Evolutionary conservation across 768 basidiomycete species (phyloP).

Genomic region (Podaxis rugospora): DNA sequence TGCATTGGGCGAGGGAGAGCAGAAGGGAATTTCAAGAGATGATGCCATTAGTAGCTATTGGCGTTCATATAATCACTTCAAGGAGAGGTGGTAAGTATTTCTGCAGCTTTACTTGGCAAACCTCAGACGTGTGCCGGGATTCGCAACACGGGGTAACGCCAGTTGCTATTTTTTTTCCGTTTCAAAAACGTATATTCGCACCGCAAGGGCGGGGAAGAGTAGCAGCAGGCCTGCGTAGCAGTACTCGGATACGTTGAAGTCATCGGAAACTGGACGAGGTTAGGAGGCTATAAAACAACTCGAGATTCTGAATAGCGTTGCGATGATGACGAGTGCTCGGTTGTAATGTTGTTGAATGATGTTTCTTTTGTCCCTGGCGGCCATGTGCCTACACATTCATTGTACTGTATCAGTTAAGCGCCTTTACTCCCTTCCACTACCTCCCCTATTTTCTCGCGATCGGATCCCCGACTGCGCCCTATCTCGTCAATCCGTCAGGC

Average conservation of each 20-base stretch:
- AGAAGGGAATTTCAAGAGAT: background rate
- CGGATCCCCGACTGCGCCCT: background rate
- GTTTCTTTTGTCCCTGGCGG: too few relatives aligned
- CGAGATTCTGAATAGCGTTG: background rate
- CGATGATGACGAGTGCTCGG: background rate
- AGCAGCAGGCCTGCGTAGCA: background rate
- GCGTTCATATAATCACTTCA: background rate
- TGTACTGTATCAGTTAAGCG: background rate
- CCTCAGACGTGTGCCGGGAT: background rate
- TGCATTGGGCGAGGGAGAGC: background rate
- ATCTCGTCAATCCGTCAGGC: background rate
- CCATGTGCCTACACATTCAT: background rate
- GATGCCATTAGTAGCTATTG: background rate
- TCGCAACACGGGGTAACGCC: background rate
- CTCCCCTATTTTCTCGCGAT: background rate
- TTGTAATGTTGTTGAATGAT: background rate
- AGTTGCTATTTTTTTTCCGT: background rate
- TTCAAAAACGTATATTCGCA: background rate
- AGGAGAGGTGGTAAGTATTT: background rate
- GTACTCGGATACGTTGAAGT: too few relatives aligned
- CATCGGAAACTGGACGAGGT: too few relatives aligned
- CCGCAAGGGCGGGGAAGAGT: background rate
- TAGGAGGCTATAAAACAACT: background rate
- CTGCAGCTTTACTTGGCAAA: too few relatives aligned
- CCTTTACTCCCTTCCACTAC: background rate